A percentile compares a stretch with the other conserved stretches of the same genome.
Evolutionary conservation across 2,329 filamentous ascomycete species (phyloP).

Genomic region (Penicillium sp.): DNA sequence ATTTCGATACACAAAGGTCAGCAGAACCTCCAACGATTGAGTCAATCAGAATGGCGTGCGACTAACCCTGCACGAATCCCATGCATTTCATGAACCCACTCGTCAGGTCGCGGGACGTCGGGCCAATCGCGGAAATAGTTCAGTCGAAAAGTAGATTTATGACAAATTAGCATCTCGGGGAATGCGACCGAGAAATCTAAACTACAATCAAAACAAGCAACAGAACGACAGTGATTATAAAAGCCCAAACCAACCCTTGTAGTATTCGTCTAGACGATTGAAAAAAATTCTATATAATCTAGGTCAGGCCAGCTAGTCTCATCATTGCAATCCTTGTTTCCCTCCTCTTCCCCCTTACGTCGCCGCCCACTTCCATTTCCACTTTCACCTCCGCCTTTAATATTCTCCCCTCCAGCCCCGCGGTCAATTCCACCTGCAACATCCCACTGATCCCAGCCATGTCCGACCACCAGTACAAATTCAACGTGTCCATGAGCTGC

Average conservation of each 20-base stretch:
- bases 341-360: neutral
- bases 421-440: constrained; percentile 7
- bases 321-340: neutral
- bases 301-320: neutral
- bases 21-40: neutral
- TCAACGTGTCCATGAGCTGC: constrained; percentile 92
- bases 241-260: neutral
- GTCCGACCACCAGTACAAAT: constrained; percentile 89
- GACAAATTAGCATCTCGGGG: constrained; percentile 9
- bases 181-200: neutral
- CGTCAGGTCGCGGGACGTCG: neutral
- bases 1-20: neutral
- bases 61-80: neutral
- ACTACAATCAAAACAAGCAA: neutral
- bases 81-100: neutral
- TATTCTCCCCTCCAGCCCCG: constrained; percentile 14
- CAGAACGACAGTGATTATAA: neutral
- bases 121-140: constrained; percentile 25
- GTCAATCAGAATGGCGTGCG: constrained; percentile 7
- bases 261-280: neutral
- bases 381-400: constrained; percentile 1
- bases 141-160: constrained; percentile 15
- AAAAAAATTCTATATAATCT: neutral
- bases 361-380: constrained; percentile 4
- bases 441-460: constrained; percentile 51